Evolutionary conservation across 1,284 basidiomycete species (phyloP).

Genomic region (Phellinidium pouzarii): DNA sequence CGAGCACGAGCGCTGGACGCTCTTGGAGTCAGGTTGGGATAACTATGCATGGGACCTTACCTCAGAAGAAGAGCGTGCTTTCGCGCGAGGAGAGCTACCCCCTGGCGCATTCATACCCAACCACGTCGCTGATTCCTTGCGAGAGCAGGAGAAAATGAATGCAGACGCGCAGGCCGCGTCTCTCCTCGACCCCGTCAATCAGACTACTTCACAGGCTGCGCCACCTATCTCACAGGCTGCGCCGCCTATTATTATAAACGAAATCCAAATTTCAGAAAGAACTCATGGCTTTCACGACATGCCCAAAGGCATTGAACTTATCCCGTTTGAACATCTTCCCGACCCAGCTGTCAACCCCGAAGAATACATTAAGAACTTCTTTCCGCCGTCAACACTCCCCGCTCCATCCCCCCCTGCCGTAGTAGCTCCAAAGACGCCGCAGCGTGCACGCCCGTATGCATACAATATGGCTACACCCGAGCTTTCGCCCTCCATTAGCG

Average conservation of each 20-base stretch:
- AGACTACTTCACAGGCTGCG: neutral
- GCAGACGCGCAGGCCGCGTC: neutral
- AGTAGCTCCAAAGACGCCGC: neutral
- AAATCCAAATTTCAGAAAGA: neutral
- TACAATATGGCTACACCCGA: neutral
- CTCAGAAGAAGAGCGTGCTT: constrained; percentile 1
- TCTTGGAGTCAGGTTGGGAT: constrained; percentile 3
- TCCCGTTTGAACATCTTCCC: neutral
- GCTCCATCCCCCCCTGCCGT: neutral
- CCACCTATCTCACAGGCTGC: neutral
- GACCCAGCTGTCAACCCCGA: neutral
- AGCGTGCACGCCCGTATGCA: neutral
- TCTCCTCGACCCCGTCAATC: neutral
- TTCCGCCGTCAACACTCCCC: neutral
- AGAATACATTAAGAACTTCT: neutral
- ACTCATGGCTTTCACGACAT: neutral
- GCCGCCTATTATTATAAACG: neutral
- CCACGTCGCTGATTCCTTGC: neutral
- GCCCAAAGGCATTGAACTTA: neutral
- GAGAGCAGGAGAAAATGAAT: neutral
- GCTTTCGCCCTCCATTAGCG: constrained; percentile 8
- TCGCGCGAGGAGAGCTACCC: neutral
- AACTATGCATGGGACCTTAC: neutral
- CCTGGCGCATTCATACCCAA: neutral
- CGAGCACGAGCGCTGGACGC: constrained; percentile 2